Percentiles rank a stretch among this genome's conserved stretches.
Evolutionary conservation across 2,329 filamentous ascomycete genomes (phyloP).

Genomic region (Diplodia corticola): DNA sequence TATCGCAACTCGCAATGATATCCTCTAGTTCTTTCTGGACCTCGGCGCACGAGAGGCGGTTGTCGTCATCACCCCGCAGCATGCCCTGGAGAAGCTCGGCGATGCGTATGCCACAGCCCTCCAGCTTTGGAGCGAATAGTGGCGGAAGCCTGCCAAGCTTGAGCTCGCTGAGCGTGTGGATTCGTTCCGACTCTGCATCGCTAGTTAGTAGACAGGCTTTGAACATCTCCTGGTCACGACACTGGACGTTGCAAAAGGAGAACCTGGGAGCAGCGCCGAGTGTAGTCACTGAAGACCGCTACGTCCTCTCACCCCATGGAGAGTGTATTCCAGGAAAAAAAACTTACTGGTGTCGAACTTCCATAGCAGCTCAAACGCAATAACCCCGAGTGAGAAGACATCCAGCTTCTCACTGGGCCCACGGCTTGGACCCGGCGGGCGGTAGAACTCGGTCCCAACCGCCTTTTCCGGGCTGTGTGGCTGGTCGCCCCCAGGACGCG

Average conservation of each 20-base stretch:
- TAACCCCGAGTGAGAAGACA: slow-evolving; percentile 62
- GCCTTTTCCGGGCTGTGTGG: slow-evolving; percentile 40
- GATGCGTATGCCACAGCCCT: slow-evolving; percentile 28
- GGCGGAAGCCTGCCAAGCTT: slow-evolving; percentile 35
- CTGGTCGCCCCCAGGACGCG: slow-evolving; percentile 33
- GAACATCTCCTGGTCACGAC: background rate
- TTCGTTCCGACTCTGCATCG: slow-evolving; percentile 39
- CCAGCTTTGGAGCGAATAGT: slow-evolving; percentile 31
- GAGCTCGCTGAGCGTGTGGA: slow-evolving; percentile 37
- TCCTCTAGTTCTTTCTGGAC: slow-evolving; percentile 30
- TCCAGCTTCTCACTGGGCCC: slow-evolving; percentile 56
- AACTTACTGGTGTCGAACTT: slow-evolving; percentile 47
- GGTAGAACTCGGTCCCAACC: slow-evolving; percentile 64
- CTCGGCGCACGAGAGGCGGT: slow-evolving; percentile 35
- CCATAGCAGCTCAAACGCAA: slow-evolving; percentile 62
- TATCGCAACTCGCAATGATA: background rate
- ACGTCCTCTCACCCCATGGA: background rate
- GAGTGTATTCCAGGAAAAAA: background rate
- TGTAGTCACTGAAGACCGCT: background rate
- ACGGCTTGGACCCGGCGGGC: slow-evolving; percentile 46
- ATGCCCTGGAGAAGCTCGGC: slow-evolving; percentile 35
- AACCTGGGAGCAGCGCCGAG: background rate
- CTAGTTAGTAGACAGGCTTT: slow-evolving; percentile 22
- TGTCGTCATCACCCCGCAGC: slow-evolving; percentile 34
- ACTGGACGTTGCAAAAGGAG: background rate